Percentiles rank a stretch among this genome's conserved stretches.
These are phyloP conservation scores for Bothriochloa decipiens DNA, from an alignment of 176 grass and related monocot species.

Conservation along the genomic window DNA sequence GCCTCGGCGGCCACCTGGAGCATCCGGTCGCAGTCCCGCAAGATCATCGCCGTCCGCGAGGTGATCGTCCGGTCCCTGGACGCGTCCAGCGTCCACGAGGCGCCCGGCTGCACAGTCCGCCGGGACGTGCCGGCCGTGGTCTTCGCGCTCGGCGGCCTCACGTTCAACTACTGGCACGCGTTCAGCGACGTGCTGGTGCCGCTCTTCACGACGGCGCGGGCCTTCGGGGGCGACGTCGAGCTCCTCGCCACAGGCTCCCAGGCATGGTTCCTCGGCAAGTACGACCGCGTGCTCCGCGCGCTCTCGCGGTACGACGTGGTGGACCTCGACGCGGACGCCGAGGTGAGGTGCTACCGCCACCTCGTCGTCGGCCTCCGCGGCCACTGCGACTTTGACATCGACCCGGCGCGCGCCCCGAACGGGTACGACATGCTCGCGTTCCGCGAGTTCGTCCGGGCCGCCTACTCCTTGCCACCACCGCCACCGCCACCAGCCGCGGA, in stretches of 20 bases:
- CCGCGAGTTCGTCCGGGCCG: slow-evolving; percentile 12
- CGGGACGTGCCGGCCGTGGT: slow-evolving; percentile 14
- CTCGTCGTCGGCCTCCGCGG: slow-evolving; percentile 33
- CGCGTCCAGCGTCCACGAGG: background rate
- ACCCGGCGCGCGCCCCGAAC: slow-evolving; percentile 15
- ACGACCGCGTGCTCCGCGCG: background rate
- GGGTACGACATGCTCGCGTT: slow-evolving; percentile 15
- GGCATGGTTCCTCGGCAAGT: background rate
- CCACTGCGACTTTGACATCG: slow-evolving; percentile 39
- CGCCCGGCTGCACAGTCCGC: slow-evolving; percentile 18
- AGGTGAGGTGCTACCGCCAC: slow-evolving; percentile 17
- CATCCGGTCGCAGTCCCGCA: slow-evolving; percentile 32
- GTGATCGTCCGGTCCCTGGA: slow-evolving; percentile 14
- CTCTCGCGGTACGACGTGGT: slow-evolving; percentile 17
- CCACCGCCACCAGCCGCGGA: background rate
- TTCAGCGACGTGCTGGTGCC: slow-evolving; percentile 43
- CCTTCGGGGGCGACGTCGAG: slow-evolving; percentile 24
- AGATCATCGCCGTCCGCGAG: slow-evolving; percentile 20
- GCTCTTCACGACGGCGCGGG: slow-evolving; percentile 23
- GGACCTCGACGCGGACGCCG: background rate
- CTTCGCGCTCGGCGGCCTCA: slow-evolving; percentile 26
- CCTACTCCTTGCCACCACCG: background rate
- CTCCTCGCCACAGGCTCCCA: background rate
- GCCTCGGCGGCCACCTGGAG: background rate
- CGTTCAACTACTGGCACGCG: slow-evolving; percentile 38